Base-by-base conservation (phyloP, 2,329 filamentous ascomycete genomes). In the Acephala macrosclerotiorum region DNA sequence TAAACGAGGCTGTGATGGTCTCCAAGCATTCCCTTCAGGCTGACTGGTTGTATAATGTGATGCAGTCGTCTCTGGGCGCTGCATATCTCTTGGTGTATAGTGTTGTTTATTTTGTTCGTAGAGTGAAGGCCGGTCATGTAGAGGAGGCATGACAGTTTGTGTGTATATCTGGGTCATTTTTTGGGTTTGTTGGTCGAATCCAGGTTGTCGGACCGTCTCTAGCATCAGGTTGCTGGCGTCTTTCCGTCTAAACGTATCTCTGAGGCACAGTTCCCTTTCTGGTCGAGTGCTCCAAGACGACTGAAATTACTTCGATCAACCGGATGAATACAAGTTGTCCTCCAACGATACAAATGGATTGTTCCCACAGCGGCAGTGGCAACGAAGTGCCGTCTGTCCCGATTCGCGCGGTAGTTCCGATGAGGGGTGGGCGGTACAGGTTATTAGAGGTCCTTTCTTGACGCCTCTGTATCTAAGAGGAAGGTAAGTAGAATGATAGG, bases 161-260 rank as follows among this genome's bases (percentile, higher is more conserved):
- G 70, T 69, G 68, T 74, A 75, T 72, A 74, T 70, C 69, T 75
- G 73, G 68, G 72, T 73, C 74, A 75, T 75, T 51, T 67, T 74
- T 61, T 65, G 62, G 45, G 53, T 47, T 56, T 22, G 35, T 64
- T 57, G 56, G 45, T 14, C 35, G 60, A 66, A 65, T 66, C 58
- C 58, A 61, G 38, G 47, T 66, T 47, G 51, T 45, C 40, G 60
- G 66, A 57, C 65, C 62, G 60, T 63, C 61, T 68, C 51, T 59
- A 64, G 66, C 62, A 64, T 63, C 56, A 53, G 65, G 60, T 20
- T 57, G 58, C 67, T 65, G 56, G 67, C 57, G 64, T 69, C 62
- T 71, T 55, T 59, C 70, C 61, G 60, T 66, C 53, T 61, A 58
- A 62, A 69, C 33, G 72, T 72, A 68, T 62, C 55, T 66, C 56